Percentiles rank a stretch among this genome's conserved stretches.
These are phyloP conservation scores for Quercus tomentella DNA, from an alignment of 331 rosid genomes.

Conservation along the genomic window DNA sequence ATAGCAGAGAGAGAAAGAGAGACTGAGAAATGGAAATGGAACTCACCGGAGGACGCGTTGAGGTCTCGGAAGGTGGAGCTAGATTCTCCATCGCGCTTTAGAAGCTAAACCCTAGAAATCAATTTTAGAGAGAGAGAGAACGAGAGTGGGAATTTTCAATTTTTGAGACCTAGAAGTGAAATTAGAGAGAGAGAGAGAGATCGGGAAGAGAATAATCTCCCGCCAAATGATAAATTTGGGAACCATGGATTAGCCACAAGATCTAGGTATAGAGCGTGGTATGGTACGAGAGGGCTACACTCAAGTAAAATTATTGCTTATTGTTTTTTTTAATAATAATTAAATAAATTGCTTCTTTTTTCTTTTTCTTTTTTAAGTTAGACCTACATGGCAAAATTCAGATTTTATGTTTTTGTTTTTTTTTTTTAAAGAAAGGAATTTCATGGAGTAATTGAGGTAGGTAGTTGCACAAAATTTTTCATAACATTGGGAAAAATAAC, in stretches of 20 bases:
- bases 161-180: neutral
- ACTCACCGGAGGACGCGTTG: constrained; percentile 62
- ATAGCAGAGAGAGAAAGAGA: neutral
- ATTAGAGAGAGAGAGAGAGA: neutral
- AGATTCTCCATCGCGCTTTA: constrained; percentile 60
- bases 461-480: too few species aligned
- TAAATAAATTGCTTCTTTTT: neutral
- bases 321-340: too few species aligned
- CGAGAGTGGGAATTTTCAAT: neutral
- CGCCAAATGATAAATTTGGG: constrained; percentile 47
- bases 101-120: neutral
- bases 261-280: neutral
- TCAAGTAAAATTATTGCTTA: too few species aligned
- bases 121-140: neutral
- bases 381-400: too few species aligned
- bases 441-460: too few species aligned
- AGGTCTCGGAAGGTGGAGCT: constrained; percentile 51
- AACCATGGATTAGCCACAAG: neutral
- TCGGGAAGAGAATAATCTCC: constrained; percentile 39
- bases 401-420: too few species aligned
- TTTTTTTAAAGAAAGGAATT: too few species aligned
- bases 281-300: neutral
- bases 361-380: neutral
- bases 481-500: too few species aligned
- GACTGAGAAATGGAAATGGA: constrained; percentile 9